A percentile compares a stretch with the other conserved stretches of the same genome.
Conservation (phyloP, 2,329 filamentous ascomycete species). For the Ophiostoma quercus region DNA sequence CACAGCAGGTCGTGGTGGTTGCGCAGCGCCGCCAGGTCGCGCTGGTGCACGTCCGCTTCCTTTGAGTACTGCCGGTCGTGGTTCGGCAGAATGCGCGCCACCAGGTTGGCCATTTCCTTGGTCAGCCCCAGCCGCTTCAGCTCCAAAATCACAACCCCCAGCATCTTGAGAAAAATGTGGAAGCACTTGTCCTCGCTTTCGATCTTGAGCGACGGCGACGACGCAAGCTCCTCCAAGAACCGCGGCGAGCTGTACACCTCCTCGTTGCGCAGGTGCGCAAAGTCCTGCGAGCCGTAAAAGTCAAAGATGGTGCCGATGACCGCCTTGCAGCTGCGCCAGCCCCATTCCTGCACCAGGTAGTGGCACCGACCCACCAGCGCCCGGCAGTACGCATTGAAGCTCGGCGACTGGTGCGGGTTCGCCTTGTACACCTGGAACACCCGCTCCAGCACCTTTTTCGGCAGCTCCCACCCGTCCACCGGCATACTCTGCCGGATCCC, state of each 20-base stretch:
- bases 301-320: slow-evolving; percentile 60
- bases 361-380: slow-evolving; percentile 57
- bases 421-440: slow-evolving; percentile 55
- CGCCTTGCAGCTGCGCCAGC: slow-evolving; percentile 54
- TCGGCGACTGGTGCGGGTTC: slow-evolving; percentile 51
- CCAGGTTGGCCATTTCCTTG: slow-evolving; percentile 57
- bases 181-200: slow-evolving; percentile 58
- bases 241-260: slow-evolving; percentile 55
- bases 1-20: slow-evolving; percentile 66
- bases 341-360: slow-evolving; percentile 60
- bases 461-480: slow-evolving; percentile 56
- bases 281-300: slow-evolving; percentile 59
- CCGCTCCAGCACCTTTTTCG: slow-evolving; percentile 51
- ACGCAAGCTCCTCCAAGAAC: slow-evolving; percentile 54
- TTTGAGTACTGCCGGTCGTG: slow-evolving; percentile 60
- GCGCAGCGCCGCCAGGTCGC: slow-evolving; percentile 58
- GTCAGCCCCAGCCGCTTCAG: slow-evolving; percentile 43
- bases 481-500: slow-evolving; percentile 37
- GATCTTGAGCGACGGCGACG: slow-evolving; percentile 44
- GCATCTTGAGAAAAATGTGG: slow-evolving; percentile 61
- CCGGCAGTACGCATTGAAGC: slow-evolving; percentile 62
- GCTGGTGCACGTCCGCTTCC: slow-evolving; percentile 54
- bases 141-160: slow-evolving; percentile 53
- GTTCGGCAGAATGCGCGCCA: slow-evolving; percentile 59
- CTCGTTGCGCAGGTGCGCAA: slow-evolving; percentile 60